phyloP scores from a whole-genome alignment of 805 yeast species.

The Ogataea pignaliae region DNA sequence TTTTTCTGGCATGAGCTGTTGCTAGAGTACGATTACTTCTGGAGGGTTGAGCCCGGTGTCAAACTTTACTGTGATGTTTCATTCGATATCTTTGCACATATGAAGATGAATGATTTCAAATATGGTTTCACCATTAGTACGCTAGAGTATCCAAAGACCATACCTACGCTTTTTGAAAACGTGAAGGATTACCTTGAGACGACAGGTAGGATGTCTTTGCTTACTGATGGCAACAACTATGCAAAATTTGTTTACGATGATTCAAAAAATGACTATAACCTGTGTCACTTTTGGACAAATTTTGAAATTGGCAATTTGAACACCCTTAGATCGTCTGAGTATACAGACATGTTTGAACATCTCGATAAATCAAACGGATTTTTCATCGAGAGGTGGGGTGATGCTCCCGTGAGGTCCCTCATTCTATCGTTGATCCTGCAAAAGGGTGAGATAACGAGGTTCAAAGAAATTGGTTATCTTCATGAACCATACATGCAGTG shows the following conservation, averaged over 20 bases:
- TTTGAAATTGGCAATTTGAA: slow-evolving; percentile 75
- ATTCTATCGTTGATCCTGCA: slow-evolving; percentile 66
- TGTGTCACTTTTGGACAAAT: slow-evolving; percentile 88
- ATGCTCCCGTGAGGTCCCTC: slow-evolving; percentile 75
- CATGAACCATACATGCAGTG: slow-evolving; percentile 80
- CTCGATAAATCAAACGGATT: slow-evolving; percentile 81
- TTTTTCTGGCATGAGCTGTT: slow-evolving; percentile 70
- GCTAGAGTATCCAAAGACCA: slow-evolving; percentile 65
- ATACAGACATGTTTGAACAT: slow-evolving; percentile 58
- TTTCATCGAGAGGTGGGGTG: slow-evolving; percentile 90
- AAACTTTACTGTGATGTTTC: slow-evolving; percentile 72
- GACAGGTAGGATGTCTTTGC: slow-evolving; percentile 33
- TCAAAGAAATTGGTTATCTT: slow-evolving; percentile 73
- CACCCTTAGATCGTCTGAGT: slow-evolving; percentile 67
- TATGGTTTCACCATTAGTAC: slow-evolving; percentile 76
- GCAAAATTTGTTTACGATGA: slow-evolving; percentile 58
- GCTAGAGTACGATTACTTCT: slow-evolving; percentile 73
- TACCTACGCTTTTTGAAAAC: slow-evolving; percentile 45
- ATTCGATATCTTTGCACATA: slow-evolving; percentile 67
- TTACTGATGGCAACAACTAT: slow-evolving; percentile 53
- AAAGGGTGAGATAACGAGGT: slow-evolving; percentile 66
- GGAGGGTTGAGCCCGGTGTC: slow-evolving; percentile 90
- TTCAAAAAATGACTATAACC: slow-evolving; percentile 56
- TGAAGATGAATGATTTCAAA: slow-evolving; percentile 61
- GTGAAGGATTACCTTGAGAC: slow-evolving; percentile 32